Percentiles rank a stretch among this genome's conserved stretches.
These are phyloP conservation scores for Trapa incisa DNA, from an alignment of 345 rosid species.

Conservation along the genomic window DNA sequence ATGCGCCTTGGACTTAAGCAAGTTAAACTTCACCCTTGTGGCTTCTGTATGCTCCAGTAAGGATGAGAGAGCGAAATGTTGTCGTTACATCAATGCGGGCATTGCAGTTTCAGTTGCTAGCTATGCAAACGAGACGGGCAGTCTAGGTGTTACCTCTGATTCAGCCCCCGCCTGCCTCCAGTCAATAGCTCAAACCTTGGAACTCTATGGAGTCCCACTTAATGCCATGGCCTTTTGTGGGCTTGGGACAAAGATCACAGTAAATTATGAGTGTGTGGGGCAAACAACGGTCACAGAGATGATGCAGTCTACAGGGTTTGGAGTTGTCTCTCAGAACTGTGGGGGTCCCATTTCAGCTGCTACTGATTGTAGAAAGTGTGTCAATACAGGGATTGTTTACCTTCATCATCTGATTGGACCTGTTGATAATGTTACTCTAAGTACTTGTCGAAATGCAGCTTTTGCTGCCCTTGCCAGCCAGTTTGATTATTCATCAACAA, in stretches of 20 bases:
- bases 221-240: constrained; percentile 78
- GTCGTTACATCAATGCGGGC: constrained; percentile 88
- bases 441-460: constrained; percentile 86
- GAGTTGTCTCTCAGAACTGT: constrained; percentile 53
- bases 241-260: constrained; percentile 73
- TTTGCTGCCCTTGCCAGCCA: constrained; percentile 67
- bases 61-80: constrained; percentile 63
- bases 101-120: constrained; percentile 63
- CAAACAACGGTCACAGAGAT: constrained; percentile 61
- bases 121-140: constrained; percentile 55
- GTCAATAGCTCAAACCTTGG: constrained; percentile 58
- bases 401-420: constrained; percentile 50
- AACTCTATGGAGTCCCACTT: constrained; percentile 62
- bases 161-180: constrained; percentile 37
- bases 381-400: constrained; percentile 65
- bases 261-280: constrained; percentile 59
- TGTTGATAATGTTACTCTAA: constrained; percentile 50
- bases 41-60: constrained; percentile 62
- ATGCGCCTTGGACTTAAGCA: constrained; percentile 75
- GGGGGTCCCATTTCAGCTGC: constrained; percentile 43
- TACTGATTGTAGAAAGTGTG: constrained; percentile 50
- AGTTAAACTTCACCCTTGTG: constrained; percentile 58
- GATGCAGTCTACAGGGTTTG: constrained; percentile 58
- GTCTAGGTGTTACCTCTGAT: constrained; percentile 53
- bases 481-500: constrained; percentile 46